Conservation (phyloP, 2,329 filamentous ascomycete species). For the Penicillium sp. region DNA sequence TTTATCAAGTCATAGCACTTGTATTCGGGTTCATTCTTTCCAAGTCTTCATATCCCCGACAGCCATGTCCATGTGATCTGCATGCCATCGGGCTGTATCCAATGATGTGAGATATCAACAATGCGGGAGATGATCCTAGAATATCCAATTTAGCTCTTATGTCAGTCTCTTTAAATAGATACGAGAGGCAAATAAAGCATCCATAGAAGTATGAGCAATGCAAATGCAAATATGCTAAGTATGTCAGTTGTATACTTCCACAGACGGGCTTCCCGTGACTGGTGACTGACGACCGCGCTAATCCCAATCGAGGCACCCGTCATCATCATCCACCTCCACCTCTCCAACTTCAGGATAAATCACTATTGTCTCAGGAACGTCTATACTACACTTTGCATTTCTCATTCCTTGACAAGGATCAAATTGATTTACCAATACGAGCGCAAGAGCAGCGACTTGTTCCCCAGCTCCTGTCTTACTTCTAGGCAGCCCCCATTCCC, state of each 20-base stretch:
- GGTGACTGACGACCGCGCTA: constrained; percentile 32
- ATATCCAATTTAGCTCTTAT: neutral
- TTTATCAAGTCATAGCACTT: neutral
- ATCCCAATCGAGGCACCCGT: constrained; percentile 20
- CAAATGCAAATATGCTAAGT: neutral
- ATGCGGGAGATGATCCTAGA: neutral
- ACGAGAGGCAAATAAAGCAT: neutral
- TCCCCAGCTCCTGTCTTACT: constrained; percentile 19
- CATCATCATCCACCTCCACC: constrained; percentile 26
- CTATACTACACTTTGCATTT: constrained; percentile 5
- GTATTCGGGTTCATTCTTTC: neutral
- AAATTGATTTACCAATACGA: constrained; percentile 7
- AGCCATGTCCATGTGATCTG: neutral
- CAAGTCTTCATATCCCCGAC: neutral
- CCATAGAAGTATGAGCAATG: neutral
- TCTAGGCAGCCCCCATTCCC: constrained; percentile 22
- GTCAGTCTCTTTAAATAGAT: constrained; percentile 1
- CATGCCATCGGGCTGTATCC: constrained; percentile 1
- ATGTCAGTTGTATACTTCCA: constrained; percentile 2
- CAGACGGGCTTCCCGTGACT: constrained; percentile 29
- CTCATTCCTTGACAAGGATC: constrained; percentile 9
- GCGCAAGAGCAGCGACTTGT: constrained; percentile 7
- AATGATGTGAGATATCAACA: neutral
- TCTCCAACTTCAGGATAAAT: constrained; percentile 9
- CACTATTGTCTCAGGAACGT: constrained; percentile 11